These are phyloP conservation scores for Penicillium paradoxum DNA, from an alignment of 495 filamentous ascomycete genomes.

Conservation along the genomic window DNA sequence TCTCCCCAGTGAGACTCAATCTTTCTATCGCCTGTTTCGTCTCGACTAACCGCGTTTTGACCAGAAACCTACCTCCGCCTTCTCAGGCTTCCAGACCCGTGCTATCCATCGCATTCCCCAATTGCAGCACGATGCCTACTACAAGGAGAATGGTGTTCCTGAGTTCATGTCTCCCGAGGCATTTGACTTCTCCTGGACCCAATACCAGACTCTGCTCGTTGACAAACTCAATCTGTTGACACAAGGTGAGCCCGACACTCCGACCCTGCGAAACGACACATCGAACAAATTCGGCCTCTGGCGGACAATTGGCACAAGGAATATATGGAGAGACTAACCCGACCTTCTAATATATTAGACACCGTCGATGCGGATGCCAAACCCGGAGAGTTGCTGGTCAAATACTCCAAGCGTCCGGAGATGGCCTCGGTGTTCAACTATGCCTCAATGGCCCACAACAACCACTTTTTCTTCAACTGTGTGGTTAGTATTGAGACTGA, in stretches of 20 bases:
- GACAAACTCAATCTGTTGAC: constrained; percentile 69
- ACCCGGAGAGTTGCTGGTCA: constrained; percentile 63
- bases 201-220: constrained; percentile 71
- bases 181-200: constrained; percentile 71
- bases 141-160: constrained; percentile 56
- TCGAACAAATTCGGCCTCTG: background rate
- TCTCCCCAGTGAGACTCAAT: constrained; percentile 27
- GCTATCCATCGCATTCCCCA: constrained; percentile 53
- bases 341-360: constrained; percentile 24
- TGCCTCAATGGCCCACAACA: constrained; percentile 94
- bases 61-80: constrained; percentile 39
- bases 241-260: constrained; percentile 52
- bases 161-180: constrained; percentile 60
- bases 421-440: constrained; percentile 84
- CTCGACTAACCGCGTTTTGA: constrained; percentile 22
- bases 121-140: constrained; percentile 51
- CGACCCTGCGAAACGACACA: constrained; percentile 7
- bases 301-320: background rate
- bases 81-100: constrained; percentile 41
- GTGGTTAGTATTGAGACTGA: constrained; percentile 38
- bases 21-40: background rate
- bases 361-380: constrained; percentile 53
- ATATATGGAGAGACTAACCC: background rate
- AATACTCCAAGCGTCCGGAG: constrained; percentile 70
- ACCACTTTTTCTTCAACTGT: constrained; percentile 87